These are phyloP conservation scores for Sporisorium reilianum DNA, from an alignment of 1,284 basidiomycete genomes.

Conservation along the genomic window DNA sequence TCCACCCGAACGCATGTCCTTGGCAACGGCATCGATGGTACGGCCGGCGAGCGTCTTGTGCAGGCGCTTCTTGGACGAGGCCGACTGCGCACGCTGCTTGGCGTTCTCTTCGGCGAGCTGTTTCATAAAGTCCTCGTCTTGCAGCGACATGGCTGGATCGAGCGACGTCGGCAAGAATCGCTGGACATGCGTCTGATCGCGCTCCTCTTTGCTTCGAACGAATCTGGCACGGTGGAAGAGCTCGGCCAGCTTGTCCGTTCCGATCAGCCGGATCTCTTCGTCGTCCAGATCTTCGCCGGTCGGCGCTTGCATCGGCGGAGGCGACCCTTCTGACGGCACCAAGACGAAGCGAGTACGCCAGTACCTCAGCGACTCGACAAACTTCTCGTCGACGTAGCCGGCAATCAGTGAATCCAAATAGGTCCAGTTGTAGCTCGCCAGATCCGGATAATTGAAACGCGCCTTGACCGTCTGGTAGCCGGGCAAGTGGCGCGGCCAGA, in stretches of 20 bases:
- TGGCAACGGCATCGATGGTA: slow-evolving; percentile 46
- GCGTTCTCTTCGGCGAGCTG: slow-evolving; percentile 57
- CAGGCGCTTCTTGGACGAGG: slow-evolving; percentile 39
- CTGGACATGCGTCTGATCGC: slow-evolving; percentile 37
- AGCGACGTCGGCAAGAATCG: slow-evolving; percentile 67
- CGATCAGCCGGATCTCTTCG: slow-evolving; percentile 87
- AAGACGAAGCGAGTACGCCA: slow-evolving; percentile 97
- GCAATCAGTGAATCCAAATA: slow-evolving; percentile 70
- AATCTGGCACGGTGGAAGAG: slow-evolving; percentile 74
- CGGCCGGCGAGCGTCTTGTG: slow-evolving; percentile 36
- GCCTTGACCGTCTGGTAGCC: slow-evolving; percentile 85
- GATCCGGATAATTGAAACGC: slow-evolving; percentile 81
- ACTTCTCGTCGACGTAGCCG: slow-evolving; percentile 63
- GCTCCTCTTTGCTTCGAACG: slow-evolving; percentile 36
- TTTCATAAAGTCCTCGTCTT: slow-evolving; percentile 64
- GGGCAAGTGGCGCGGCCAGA: slow-evolving; percentile 89
- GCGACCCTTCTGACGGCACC: slow-evolving; percentile 83
- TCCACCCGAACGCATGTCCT: slow-evolving; percentile 61
- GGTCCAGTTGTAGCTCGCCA: slow-evolving; percentile 73
- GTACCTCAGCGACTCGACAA: slow-evolving; percentile 72
- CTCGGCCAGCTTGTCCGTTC: slow-evolving; percentile 91
- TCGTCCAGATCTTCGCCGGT: slow-evolving; percentile 73
- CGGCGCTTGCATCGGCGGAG: slow-evolving; percentile 71
- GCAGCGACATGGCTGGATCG: slow-evolving; percentile 64
- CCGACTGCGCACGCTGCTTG: slow-evolving; percentile 35